These are phyloP conservation scores for Eucalyptus guilfoylei DNA, from an alignment of 345 rosid genomes.

Conservation along the genomic window DNA sequence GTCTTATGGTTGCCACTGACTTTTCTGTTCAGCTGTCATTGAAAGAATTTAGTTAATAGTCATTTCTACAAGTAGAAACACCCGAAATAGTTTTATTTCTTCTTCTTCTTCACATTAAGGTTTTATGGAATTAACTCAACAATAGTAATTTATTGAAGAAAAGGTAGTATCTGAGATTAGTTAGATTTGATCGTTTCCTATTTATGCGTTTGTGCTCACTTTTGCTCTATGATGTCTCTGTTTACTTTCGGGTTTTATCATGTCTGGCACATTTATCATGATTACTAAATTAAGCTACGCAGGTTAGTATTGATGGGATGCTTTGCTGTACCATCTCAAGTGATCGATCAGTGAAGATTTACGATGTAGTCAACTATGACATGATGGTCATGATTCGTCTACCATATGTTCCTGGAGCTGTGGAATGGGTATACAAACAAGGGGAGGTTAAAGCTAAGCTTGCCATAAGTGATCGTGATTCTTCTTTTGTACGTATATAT, in stretches of 20 bases:
- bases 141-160: not conserved
- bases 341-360: slow-evolving; percentile 81
- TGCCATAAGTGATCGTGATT: slow-evolving; percentile 76
- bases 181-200: not conserved
- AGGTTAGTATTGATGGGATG: slow-evolving; percentile 89
- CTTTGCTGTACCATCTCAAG: slow-evolving; percentile 92
- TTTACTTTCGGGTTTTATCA: not conserved
- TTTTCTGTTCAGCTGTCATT: not conserved
- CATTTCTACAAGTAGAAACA: not conserved
- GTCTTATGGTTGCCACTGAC: not conserved
- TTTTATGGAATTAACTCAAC: not conserved
- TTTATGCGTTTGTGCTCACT: not conserved
- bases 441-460: slow-evolving; percentile 93
- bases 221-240: not conserved
- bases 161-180: not conserved
- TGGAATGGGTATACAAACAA: slow-evolving; percentile 89
- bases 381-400: slow-evolving; percentile 95
- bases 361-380: slow-evolving; percentile 93
- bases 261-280: slow-evolving; percentile 15
- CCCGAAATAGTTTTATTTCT: not conserved
- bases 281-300: slow-evolving; percentile 60
- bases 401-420: slow-evolving; percentile 72
- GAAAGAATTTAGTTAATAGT: not conserved
- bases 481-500: slow-evolving; percentile 66
- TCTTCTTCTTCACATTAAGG: not conserved